Conservation (phyloP, 2,329 filamentous ascomycete genomes). For the Sporothrix dimorphospora region DNA sequence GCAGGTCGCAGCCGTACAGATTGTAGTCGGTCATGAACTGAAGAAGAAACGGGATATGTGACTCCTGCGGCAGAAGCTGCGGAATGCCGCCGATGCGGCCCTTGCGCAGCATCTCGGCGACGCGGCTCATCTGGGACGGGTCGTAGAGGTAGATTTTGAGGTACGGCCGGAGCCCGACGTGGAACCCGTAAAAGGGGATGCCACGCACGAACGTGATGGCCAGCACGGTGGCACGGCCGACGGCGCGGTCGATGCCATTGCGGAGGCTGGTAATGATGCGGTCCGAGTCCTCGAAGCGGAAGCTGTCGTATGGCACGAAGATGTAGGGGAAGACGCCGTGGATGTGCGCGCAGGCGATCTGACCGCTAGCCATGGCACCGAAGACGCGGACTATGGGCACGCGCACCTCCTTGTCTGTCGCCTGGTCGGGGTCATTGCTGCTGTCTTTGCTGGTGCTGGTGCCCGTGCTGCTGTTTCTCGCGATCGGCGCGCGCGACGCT, state of each 20-base stretch:
- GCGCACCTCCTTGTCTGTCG: conserved; percentile 52
- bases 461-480: background rate
- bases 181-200: conserved; percentile 92
- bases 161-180: conserved; percentile 88
- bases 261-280: conserved; percentile 57
- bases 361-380: conserved; percentile 89
- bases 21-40: conserved; percentile 99
- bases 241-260: conserved; percentile 85
- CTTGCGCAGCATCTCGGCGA: conserved; percentile 84
- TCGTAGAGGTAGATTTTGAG: conserved; percentile 95
- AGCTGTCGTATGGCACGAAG: conserved; percentile 59
- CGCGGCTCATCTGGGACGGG: conserved; percentile 80
- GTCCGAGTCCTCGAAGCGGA: conserved; percentile 22
- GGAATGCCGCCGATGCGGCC: conserved; percentile 70
- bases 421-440: background rate
- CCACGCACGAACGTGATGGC: conserved; percentile 92
- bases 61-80: conserved; percentile 93
- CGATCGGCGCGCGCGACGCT: conserved; percentile 54
- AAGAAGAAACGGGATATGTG: conserved; percentile 85
- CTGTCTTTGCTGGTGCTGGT: background rate
- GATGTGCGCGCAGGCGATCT: conserved; percentile 94
- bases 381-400: conserved; percentile 90
- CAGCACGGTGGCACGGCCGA: conserved; percentile 73
- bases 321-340: conserved; percentile 95
- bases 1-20: conserved; percentile 88